Evolutionary conservation across 78 protist genomes (phyloP).

Genomic region (Dictyostelium discoideum): dicty_2.7 NC_007091.3:4009501-4010000

Average conservation of each 20-base stretch:
- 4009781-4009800: background rate
- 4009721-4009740: slow-evolving; percentile 22
- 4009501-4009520: background rate
- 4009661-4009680: slow-evolving; percentile 16
- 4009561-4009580: background rate
- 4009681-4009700: slow-evolving; percentile 9
- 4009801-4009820: background rate
- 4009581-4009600: no score
- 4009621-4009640: background rate
- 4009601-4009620: no score
- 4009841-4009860: slow-evolving; percentile 22
- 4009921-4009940: background rate
- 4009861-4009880: slow-evolving; percentile 41
- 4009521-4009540: background rate
- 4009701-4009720: slow-evolving; percentile 23
- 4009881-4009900: background rate
- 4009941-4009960: background rate
- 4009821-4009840: background rate
- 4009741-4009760: background rate
- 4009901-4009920: background rate
- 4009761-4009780: slow-evolving; percentile 5
- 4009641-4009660: slow-evolving; percentile 28
- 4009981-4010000: slow-evolving; percentile 15
- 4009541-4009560: background rate
- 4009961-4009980: background rate